These are phyloP conservation scores for Echinochloa phyllopogon DNA, from an alignment of 176 grass and related monocot genomes.

Conservation along the genomic window DNA sequence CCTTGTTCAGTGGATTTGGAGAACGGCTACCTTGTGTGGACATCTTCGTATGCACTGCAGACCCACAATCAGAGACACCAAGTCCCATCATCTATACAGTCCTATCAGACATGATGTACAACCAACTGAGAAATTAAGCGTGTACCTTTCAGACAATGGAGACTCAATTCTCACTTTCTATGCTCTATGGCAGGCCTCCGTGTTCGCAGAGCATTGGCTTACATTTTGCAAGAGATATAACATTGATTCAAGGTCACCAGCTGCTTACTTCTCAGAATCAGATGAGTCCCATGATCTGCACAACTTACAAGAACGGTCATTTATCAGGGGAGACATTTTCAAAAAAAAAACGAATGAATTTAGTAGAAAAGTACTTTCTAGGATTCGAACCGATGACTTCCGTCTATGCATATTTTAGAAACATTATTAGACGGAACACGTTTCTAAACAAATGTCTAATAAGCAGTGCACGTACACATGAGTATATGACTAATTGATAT, in stretches of 20 bases:
- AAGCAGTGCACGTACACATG: no score
- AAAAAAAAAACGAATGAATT: no score
- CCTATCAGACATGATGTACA: conserved; percentile 68
- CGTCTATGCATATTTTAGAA: conserved; percentile 30
- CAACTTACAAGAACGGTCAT: conserved; percentile 47
- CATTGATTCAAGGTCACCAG: conserved; percentile 69
- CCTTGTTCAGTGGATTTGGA: conserved; percentile 44
- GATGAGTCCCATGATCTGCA: conserved; percentile 19
- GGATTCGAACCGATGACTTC: no score
- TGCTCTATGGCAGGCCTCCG: conserved; percentile 63
- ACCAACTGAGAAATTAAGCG: conserved; percentile 63
- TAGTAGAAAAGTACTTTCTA: no score
- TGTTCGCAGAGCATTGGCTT: conserved; percentile 64
- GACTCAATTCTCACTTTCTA: conserved; percentile 75
- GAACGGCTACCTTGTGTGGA: conserved; percentile 60
- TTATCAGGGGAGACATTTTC: no score
- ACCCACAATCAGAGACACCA: conserved; percentile 62
- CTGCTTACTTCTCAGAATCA: conserved; percentile 52
- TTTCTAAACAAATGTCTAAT: no score
- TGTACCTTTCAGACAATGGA: conserved; percentile 76
- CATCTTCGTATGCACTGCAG: conserved; percentile 74
- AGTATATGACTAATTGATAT: no score
- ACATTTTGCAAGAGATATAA: conserved; percentile 69
- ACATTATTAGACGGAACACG: neutral
- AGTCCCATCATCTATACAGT: conserved; percentile 64